Conservation (phyloP, 768 basidiomycete species). For the Fomitopsis pulvina region DNA sequence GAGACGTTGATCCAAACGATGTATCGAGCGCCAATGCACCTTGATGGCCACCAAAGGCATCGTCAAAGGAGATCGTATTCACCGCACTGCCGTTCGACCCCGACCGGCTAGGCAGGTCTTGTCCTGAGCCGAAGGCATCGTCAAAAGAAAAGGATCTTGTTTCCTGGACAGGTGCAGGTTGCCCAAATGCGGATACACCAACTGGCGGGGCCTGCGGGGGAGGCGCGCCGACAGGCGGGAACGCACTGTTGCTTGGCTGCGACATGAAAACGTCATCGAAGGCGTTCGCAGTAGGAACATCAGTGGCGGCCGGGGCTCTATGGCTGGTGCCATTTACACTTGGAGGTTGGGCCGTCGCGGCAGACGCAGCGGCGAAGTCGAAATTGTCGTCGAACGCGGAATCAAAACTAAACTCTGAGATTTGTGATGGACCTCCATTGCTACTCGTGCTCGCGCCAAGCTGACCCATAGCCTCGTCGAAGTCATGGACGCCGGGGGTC, state of each 20-base stretch:
- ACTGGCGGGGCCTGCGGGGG: constrained; percentile 6
- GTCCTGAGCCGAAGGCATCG: constrained; percentile 36
- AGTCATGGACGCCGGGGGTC: constrained; percentile 42
- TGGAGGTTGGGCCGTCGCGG: constrained; percentile 22
- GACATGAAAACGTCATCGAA: constrained; percentile 31
- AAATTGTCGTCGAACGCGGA: constrained; percentile 60
- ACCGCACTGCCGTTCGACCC: constrained; percentile 13
- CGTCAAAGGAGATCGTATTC: constrained; percentile 39
- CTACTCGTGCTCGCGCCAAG: constrained; percentile 29
- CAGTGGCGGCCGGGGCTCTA: constrained; percentile 7
- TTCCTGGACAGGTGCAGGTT: constrained; percentile 4
- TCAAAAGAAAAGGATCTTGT: constrained; percentile 34
- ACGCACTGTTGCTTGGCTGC: constrained; percentile 1
- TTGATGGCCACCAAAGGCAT: constrained; percentile 48
- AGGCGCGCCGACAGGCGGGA: constrained; percentile 9
- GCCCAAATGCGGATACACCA: constrained; percentile 1
- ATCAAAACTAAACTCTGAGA: constrained; percentile 54
- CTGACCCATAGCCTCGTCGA: constrained; percentile 70
- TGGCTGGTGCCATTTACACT: constrained; percentile 19
- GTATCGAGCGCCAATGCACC: constrained; percentile 35
- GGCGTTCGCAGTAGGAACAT: constrained; percentile 3
- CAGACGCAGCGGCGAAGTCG: constrained; percentile 45
- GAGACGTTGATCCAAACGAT: constrained; percentile 30
- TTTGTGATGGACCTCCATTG: constrained; percentile 25
- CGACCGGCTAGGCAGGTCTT: constrained; percentile 4